Evolutionary conservation across 495 filamentous ascomycete genomes (phyloP).

Genomic region (Aspergillus bertholletiae): DNA sequence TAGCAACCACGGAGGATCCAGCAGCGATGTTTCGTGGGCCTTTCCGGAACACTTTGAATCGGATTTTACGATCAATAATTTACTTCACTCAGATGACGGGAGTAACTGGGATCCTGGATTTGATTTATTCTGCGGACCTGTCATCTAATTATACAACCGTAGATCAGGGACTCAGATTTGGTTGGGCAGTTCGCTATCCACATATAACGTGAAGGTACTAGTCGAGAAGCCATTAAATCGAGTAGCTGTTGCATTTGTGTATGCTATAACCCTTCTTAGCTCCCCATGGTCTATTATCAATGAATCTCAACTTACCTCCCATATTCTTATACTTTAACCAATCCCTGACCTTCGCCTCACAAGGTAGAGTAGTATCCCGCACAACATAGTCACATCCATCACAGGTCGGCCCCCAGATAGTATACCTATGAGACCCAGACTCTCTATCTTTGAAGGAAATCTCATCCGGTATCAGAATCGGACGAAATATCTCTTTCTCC

Average conservation of each 20-base stretch:
- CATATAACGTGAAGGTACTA: background rate
- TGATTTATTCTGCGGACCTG: constrained; percentile 1
- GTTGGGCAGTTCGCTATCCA: background rate
- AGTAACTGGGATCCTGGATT: background rate
- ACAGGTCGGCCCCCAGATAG: constrained; percentile 37
- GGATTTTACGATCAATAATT: background rate
- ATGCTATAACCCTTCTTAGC: constrained; percentile 9
- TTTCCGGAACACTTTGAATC: background rate
- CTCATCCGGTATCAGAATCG: background rate
- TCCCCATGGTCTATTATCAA: background rate
- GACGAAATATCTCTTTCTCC: constrained; percentile 18
- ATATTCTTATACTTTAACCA: constrained; percentile 34
- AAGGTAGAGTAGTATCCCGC: constrained; percentile 11
- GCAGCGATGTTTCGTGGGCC: no score
- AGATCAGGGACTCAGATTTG: no score
- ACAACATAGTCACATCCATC: constrained; percentile 29
- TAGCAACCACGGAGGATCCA: background rate
- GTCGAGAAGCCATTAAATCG: constrained; percentile 22
- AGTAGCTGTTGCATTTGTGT: constrained; percentile 25
- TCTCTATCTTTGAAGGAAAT: background rate
- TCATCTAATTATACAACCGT: background rate
- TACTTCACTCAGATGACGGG: background rate
- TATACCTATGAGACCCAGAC: constrained; percentile 11
- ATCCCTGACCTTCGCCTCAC: constrained; percentile 27
- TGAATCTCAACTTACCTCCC: constrained; percentile 20